Evolutionary conservation across 1,284 basidiomycete species (phyloP).

Genomic region (Ceratobasidium sp.): DNA sequence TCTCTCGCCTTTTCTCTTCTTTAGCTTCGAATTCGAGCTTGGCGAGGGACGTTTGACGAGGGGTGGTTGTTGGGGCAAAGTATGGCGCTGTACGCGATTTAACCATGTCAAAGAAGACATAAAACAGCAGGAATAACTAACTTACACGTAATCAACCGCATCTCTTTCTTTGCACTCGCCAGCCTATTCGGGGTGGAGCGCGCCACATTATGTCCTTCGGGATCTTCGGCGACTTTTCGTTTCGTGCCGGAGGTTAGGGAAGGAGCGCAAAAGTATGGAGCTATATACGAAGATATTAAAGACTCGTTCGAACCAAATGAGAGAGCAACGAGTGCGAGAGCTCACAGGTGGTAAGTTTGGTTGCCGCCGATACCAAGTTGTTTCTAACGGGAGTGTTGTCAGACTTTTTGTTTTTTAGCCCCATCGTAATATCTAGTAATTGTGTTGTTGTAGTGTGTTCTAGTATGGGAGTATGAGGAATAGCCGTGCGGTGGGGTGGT

Average conservation of each 20-base stretch:
- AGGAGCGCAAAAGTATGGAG: constrained; percentile 18
- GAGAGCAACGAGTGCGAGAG: neutral
- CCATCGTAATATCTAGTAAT: neutral
- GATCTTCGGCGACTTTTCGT: constrained; percentile 1
- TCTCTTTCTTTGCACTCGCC: neutral
- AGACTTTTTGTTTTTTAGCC: neutral
- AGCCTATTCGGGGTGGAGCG: neutral
- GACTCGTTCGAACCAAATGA: neutral
- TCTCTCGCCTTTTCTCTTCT: neutral
- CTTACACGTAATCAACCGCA: constrained; percentile 21
- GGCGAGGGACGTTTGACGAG: neutral
- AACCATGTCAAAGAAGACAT: neutral
- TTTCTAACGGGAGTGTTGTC: neutral
- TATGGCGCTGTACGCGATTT: constrained; percentile 26
- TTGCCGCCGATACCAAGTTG: neutral
- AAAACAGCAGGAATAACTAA: neutral
- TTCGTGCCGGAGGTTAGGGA: neutral
- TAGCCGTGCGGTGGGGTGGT: neutral
- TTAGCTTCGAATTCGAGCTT: neutral
- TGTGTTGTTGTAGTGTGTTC: neutral
- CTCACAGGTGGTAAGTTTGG: constrained; percentile 11
- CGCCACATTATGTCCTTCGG: neutral
- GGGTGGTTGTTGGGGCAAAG: constrained; percentile 11
- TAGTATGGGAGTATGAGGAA: neutral
- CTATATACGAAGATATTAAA: neutral